phyloP scores from a whole-genome alignment of 192 early-diverging fungal genomes.

The Gigaspora rosea region DNA sequence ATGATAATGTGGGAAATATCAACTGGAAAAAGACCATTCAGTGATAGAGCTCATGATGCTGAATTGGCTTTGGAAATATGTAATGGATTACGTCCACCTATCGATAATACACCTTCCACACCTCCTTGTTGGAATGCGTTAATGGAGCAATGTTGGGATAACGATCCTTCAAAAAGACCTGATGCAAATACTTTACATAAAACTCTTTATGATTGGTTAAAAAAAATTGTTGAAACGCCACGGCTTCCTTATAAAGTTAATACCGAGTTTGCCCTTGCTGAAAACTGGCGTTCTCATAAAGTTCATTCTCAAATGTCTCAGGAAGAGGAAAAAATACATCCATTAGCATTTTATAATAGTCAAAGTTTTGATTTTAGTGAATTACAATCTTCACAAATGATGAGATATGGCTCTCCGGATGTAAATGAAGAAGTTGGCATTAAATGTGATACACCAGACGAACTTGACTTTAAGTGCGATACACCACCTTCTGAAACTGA shows the following conservation, averaged over 20 bases:
- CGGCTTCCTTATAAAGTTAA: conserved; percentile 15
- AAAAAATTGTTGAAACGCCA: conserved; percentile 1
- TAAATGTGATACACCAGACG: not conserved
- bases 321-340: not conserved
- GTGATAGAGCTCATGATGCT: conserved; percentile 34
- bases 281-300: not conserved
- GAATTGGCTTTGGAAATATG: conserved; percentile 36
- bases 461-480: not conserved
- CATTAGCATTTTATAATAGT: not conserved
- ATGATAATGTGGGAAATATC: conserved; percentile 50
- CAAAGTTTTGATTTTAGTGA: conserved; percentile 10
- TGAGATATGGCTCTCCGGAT: too few relatives aligned
- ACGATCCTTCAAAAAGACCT: conserved; percentile 7
- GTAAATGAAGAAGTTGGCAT: too few relatives aligned
- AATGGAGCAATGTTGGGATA: conserved; percentile 43
- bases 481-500: not conserved
- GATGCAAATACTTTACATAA: not conserved
- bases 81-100: conserved; percentile 36
- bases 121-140: conserved; percentile 37
- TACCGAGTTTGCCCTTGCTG: conserved; percentile 9
- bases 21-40: conserved; percentile 41
- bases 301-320: not conserved
- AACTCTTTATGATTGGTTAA: conserved; percentile 4
- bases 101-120: conserved; percentile 22
- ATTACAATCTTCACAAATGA: too few relatives aligned